Base-by-base conservation (phyloP, 371 early-diverging fungal species). In the Lichtheimia hyalospora region DNA sequence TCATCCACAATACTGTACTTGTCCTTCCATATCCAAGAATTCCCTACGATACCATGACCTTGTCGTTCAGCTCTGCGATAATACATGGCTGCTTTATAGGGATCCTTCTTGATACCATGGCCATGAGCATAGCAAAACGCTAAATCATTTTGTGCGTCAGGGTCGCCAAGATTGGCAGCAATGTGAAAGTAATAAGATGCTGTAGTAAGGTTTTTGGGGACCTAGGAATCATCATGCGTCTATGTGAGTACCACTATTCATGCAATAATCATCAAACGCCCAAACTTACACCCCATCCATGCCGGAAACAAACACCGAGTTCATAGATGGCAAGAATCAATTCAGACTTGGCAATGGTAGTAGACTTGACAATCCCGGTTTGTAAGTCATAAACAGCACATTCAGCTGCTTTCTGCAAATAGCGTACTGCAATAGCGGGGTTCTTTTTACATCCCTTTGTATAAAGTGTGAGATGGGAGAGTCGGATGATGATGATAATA, bases 1-100 rank as follows among this genome's bases (percentile, higher is more conserved):
- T 52, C 43, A 16, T 62, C 63, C 24, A 62, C 63, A 20, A 62
- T 49, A 49, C 46, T 54, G 27, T 92, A 92, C 64, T 96, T 96
- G 34, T 89, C 84, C 67, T 96, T 96, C 81, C 88, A 93, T 39
- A 96, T 95, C 97, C 97, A 96, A 27, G 93, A 93, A 66, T 94
- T 94, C 18, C 92, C 90, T 46, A 95, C 89, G 23, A 91, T 82
- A 34, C 89, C 84, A 16, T 86, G 74, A 1, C 96, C 97, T 69
- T 92, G 90, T 39, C 79, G 82, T 58, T 90, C 86, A 3, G 97
- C 97, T 63, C 89, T 64, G n/a, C 97, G 84, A 60, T 91, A 95
- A 71, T 91, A 95, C 64, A 89, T 87, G 5, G 97, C 97, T 1
- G 97, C 90, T 62, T 77, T 84, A 63, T 68, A 83, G 41, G 89